Percentiles rank a stretch among this genome's conserved stretches.
Conservation (phyloP, 2,329 filamentous ascomycete species). For the Escovopsis sp. region DNA sequence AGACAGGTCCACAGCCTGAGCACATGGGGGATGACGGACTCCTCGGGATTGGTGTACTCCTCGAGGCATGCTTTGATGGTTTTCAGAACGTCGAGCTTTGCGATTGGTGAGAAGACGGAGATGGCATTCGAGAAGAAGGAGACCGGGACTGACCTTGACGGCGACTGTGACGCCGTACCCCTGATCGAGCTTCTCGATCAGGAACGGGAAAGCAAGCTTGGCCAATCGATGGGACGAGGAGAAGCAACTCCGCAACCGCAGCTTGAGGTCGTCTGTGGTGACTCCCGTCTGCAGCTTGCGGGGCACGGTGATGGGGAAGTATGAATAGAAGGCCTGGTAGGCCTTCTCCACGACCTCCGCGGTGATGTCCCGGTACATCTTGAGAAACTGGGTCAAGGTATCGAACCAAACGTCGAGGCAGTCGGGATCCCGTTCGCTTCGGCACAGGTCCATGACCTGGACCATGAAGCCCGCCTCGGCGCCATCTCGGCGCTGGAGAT, state of each 20-base stretch:
- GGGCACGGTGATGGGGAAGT: slow-evolving; percentile 44
- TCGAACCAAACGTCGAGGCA: slow-evolving; percentile 44
- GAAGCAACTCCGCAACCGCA: slow-evolving; percentile 38
- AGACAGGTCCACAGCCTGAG: slow-evolving; percentile 43
- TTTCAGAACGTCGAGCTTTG: slow-evolving; percentile 37
- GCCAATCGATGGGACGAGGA: slow-evolving; percentile 33
- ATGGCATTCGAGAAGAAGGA: background rate
- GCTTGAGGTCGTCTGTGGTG: slow-evolving; percentile 42
- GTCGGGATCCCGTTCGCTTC: slow-evolving; percentile 40
- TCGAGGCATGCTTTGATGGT: slow-evolving; percentile 40
- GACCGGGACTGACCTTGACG: slow-evolving; percentile 31
- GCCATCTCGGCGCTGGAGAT: slow-evolving; percentile 31
- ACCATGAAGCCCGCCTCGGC: slow-evolving; percentile 30
- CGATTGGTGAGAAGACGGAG: slow-evolving; percentile 6
- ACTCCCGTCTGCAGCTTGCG: slow-evolving; percentile 36
- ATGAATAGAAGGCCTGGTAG: slow-evolving; percentile 42
- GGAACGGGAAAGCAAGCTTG: slow-evolving; percentile 33
- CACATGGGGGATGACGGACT: slow-evolving; percentile 33
- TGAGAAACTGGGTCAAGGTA: slow-evolving; percentile 30
- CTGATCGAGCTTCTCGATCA: slow-evolving; percentile 43
- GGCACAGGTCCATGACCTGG: slow-evolving; percentile 35
- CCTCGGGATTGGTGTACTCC: slow-evolving; percentile 30
- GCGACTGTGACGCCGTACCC: slow-evolving; percentile 43
- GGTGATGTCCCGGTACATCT: slow-evolving; percentile 27
- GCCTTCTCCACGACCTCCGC: slow-evolving; percentile 32